Base-by-base conservation (phyloP, 495 filamentous ascomycete species). In the Neurospora sp. region DNA sequence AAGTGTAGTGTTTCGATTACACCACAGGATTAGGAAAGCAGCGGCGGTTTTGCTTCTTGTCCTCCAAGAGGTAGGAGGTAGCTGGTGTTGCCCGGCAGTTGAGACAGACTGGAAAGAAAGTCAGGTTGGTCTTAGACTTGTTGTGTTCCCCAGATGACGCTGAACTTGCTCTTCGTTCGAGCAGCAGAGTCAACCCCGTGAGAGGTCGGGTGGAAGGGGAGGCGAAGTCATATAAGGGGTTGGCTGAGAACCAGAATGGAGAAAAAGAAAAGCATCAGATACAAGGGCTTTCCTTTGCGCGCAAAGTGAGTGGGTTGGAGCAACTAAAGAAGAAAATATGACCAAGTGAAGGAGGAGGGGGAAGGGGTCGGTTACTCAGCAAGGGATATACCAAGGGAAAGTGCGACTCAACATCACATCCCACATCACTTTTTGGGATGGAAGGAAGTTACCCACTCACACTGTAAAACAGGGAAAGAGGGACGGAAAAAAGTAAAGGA, bases 1-100 rank as follows among this genome's bases (percentile, higher is more conserved):
- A 74, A 27, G 38, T 37, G 42, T 66, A 35, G 54, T 66, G 73
- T 69, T 46, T 20, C 41, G 48, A 73, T 76, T 70, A 74, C 73
- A 74, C 74, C 4, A 39, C 73, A 77, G 73, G 54, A n/a, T 23
- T 12, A 69, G 46, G 37, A 44, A 37, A 70, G 35, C 70, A 23
- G 70, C 44, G 46, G 69, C 39, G 27, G 72, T 39, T 39, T 72
- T 59, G 54, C 27, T 66, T 66, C 14, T 35, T 5, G 54, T 35
- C 54, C 54, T 35, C 54, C 54, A 35, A 35, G 54, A 16, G 54
- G 54, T 66, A 9, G 54, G 6, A 66, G 27, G 27, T 16, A 66
- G 27, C 54, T 66, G 54, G 54, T 66, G 54, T 66, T 66, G 54
- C 27, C 7, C 27, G 27, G 14, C 54, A 35, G 54, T 66, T 66